A percentile compares a stretch with the other conserved stretches of the same genome.
phyloP scores from a whole-genome alignment of 225 moss, liverwort and hornwort species.

The Bryoerythrophyllum caledonicum region DNA sequence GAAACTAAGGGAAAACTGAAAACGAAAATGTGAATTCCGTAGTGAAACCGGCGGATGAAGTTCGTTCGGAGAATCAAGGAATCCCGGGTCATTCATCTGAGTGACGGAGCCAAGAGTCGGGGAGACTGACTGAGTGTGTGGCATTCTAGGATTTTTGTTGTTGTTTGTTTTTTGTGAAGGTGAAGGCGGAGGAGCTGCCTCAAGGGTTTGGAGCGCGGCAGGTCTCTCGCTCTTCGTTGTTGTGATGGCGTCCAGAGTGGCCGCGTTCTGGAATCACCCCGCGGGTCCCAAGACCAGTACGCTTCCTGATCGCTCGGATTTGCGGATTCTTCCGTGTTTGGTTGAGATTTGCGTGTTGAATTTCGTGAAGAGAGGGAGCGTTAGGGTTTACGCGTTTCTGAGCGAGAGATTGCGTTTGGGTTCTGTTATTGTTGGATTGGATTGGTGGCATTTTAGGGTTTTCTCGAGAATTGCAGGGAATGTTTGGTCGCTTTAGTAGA shows the following conservation, averaged over 20 bases:
- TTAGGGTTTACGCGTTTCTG: not conserved
- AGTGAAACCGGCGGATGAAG: constrained; percentile 6
- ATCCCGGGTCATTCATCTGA: not conserved
- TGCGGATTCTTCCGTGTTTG: not conserved
- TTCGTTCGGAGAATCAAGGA: not conserved
- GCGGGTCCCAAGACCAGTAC: constrained; percentile 61
- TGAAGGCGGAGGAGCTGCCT: constrained; percentile 18
- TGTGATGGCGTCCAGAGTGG: constrained; percentile 29
- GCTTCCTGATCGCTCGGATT: not conserved
- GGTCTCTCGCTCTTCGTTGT: not conserved
- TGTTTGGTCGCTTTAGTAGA: not conserved
- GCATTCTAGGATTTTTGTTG: not conserved
- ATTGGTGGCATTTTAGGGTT: constrained; percentile 28
- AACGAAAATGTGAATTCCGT: not conserved
- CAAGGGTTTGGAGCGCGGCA: constrained; percentile 4
- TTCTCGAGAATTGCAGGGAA: not conserved
- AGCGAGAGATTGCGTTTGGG: not conserved
- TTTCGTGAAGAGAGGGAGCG: not conserved
- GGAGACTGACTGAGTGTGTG: not conserved
- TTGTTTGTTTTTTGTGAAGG: too few species aligned
- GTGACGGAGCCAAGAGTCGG: not conserved
- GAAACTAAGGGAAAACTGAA: not conserved
- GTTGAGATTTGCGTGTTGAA: not conserved
- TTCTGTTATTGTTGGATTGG: constrained; percentile 2
- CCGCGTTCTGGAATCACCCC: constrained; percentile 37